Base-by-base conservation (phyloP, 2,329 filamentous ascomycete genomes). In the Aspergillus caelatus region DNA sequence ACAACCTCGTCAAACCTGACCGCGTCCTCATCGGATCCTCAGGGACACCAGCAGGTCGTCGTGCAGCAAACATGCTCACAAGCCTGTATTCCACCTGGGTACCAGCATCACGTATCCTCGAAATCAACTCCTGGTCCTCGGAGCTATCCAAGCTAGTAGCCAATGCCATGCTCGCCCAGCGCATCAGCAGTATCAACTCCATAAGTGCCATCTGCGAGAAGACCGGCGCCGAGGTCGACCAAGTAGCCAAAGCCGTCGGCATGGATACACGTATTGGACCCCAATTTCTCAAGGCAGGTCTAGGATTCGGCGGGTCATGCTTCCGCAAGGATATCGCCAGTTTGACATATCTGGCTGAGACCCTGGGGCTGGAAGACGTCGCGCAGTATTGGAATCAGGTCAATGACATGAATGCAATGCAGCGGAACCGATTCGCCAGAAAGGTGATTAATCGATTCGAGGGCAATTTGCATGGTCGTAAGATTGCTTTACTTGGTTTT, bases 241-340 rank as follows among this genome's bases (percentile, higher is more conserved):
- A 93, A 76, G 85, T 94, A 2, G 85, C 89, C 16, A 80, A 82
- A 41, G 86, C 88, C 7, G 84, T 91, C 34, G 91, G 91, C 57
- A 81, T 88, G 43, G 91, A 94, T 71, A 83, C 84, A 9, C 85
- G 91, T 57, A 91, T 94, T 62, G 91, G 91, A 8, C 82, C 85
- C 65, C 87, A 89, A 74, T 91, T 93, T 78, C 82, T 94, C 46
- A 89, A 91, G 77, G 88, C 91, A 9, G 89, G 88, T 45, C 86
- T 93, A 39, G 91, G 91, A 19, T 94, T 94, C 71, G 91, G 91
- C 60, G 91, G 91, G 23, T 91, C 88, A 65, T 94, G 91, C 78
- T 93, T 94, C 82, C 88, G 90, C 76, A 94, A 94, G 78, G 91
- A 94, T 72, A 86, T 93, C 48, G 82, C 91, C 56, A 91, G 86